Evolutionary conservation across 2,329 filamentous ascomycete species (phyloP), one percentile per base, ranked within the genome.

Genomic region (Aspergillus fructus): DNA sequence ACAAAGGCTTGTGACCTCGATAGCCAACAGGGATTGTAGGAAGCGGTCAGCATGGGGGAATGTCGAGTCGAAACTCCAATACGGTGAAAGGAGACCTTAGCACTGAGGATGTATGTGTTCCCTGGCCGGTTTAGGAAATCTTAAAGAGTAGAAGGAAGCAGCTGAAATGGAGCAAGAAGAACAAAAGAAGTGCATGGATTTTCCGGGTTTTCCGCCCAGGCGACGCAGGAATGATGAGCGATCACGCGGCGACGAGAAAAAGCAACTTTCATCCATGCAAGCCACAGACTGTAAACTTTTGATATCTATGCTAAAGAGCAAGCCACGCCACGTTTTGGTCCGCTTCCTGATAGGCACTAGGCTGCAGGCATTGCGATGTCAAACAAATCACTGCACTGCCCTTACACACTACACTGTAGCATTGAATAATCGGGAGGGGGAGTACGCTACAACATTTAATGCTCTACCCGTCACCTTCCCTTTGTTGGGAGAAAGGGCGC

Each of bases 321-420:
- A 61, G 62, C 60, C 60, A 64, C 58, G 56, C 47, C 60, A 60
- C 55, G 60, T 60, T 62, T 43, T 21, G 13, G 12, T 21, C 17
- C 2, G n/a, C 19, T 42, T 12, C 7, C 19, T 11, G 40, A 19
- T 17, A 42, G 40, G 17, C 9, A 42, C 12, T 43, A 9, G 41
- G 8, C 5, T 21, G 21, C 21, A 21, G 21, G 21, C 3, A 21
- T 21, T 43, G 23, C 11, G 11, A 23, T 5, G 21, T 21, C 9
- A 21, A 23, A 43, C 8, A 23, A 23, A 13, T 11, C 5, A 21
- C 5, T 19, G 23, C 41, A 21, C 2, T 7, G 40, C 19, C 17
- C 41, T 24, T 30, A 11, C 4, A 30, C 27, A 19, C 9, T 11
- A 30, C 8, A 11, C 9, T 6, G 17, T 2, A 43, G 17, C 17